Evolutionary conservation across 2,329 filamentous ascomycete genomes (phyloP), one percentile per base, ranked within the genome.

Genomic region (Fusarium paranaense): DNA sequence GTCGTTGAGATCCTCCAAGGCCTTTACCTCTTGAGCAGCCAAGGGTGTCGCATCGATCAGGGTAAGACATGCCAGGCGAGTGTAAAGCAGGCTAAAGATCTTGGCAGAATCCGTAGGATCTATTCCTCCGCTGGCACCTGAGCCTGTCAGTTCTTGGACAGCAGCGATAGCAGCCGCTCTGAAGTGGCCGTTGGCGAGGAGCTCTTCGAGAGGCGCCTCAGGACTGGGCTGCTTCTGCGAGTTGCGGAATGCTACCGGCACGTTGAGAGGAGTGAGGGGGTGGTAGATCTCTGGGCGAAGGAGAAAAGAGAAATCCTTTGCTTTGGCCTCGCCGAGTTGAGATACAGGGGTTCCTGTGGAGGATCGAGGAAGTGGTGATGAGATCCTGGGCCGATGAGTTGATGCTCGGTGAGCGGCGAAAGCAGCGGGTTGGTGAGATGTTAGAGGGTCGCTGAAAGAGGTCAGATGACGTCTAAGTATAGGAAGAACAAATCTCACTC

Each of bases 231-330:
- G 90, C 70, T 91, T 87, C 22, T 90, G 82, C 0, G 94, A 89
- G 72, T 90, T 89, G 70, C 94, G 90, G 81, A 98, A 96, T 4
- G 94, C 84, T 0, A 85, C 78, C 0, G 91, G 90, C 14, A 91
- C 82, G 71, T 88, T 86, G 52, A 90, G 87, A 18, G 88, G 89
- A 1, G 93, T 91, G 27, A 98, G 86, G 2, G 93, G 91, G 80
- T 98, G 95, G 85, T 96, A 98, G 65, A 95, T 92, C 73, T 94
- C 90, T 4, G 94, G 92, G 22, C 92, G 90, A 13, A 97, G 89
- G 54, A 98, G 90, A 81, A 93, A 96, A 20, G 92, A 90, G 75
- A 98, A 93, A 84, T 97, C 93, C 78, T 94, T 93, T 54, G 79
- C 75, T 4, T 76, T 76, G 2, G 69, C 58, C 47, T 83, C 81